A percentile compares a stretch with the other conserved stretches of the same genome.
phyloP scores from a whole-genome alignment of 352 stramenopile genomes.

The Phytophthora syringae region DNA sequence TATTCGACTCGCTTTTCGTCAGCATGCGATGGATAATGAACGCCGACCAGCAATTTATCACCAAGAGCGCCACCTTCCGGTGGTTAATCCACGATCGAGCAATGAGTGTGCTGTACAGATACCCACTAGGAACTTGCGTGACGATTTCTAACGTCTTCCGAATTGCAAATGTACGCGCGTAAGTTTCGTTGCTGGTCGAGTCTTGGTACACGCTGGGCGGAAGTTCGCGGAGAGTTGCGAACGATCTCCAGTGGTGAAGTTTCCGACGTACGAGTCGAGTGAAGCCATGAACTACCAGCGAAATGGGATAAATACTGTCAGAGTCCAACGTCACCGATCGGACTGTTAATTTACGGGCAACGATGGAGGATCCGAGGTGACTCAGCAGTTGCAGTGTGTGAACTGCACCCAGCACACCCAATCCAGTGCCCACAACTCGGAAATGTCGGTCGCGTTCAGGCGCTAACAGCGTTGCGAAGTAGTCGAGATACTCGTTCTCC shows the following conservation, averaged over 20 bases:
- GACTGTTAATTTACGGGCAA: conserved; percentile 10
- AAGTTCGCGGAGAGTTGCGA: not conserved
- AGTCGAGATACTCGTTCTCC: conserved; percentile 43
- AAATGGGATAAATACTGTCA: not conserved
- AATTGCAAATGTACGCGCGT: conserved; percentile 33
- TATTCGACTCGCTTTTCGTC: not conserved
- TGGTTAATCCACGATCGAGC: conserved; percentile 59
- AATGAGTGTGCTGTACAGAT: conserved; percentile 51
- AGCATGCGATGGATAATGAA: conserved; percentile 27
- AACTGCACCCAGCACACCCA: conserved; percentile 19
- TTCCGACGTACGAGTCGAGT: not conserved
- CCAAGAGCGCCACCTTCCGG: conserved; percentile 46
- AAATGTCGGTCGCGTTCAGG: conserved; percentile 25
- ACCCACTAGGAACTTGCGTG: conserved; percentile 50
- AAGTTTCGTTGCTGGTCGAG: conserved; percentile 35
- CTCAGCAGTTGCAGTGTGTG: conserved; percentile 17
- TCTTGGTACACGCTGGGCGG: not conserved
- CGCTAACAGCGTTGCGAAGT: conserved; percentile 40
- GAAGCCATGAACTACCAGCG: not conserved
- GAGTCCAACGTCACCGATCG: not conserved
- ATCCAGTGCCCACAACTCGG: conserved; percentile 16
- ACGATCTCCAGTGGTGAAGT: not conserved
- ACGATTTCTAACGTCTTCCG: conserved; percentile 53
- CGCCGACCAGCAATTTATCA: conserved; percentile 45
- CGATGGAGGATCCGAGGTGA: conserved; percentile 9